Conservation (phyloP, 2,329 filamentous ascomycete species). For the Arthroderma sp. region DNA sequence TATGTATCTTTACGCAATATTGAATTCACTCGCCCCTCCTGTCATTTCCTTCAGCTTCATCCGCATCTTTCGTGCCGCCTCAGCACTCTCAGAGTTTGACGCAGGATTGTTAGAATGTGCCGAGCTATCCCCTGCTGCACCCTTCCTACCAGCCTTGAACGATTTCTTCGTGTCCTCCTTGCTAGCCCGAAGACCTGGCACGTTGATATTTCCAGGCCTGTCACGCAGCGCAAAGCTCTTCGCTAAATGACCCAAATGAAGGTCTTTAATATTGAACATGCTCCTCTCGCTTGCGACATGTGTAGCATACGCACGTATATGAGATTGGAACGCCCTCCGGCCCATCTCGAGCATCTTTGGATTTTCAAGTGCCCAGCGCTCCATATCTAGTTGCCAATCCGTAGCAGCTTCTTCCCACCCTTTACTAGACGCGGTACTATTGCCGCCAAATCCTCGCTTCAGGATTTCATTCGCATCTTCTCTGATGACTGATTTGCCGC, state of each 20-base stretch:
- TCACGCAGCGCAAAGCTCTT: conserved; percentile 89
- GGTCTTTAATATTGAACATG: conserved; percentile 80
- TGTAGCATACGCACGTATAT: conserved; percentile 88
- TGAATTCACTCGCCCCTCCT: conserved; percentile 44
- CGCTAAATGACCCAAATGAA: conserved; percentile 85
- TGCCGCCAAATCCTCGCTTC: conserved; percentile 48
- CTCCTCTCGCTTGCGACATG: conserved; percentile 72
- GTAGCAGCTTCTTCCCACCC: conserved; percentile 56
- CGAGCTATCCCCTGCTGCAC: conserved; percentile 18
- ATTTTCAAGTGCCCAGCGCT: conserved; percentile 52
- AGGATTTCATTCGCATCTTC: conserved; percentile 54
- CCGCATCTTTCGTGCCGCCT: conserved; percentile 41
- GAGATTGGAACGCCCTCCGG: conserved; percentile 75
- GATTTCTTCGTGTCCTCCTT: conserved; percentile 35
- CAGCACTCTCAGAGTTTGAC: conserved; percentile 26
- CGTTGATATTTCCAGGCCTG: conserved; percentile 64
- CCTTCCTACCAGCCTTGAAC: conserved; percentile 32
- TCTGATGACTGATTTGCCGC: conserved; percentile 50
- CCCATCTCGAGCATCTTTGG: conserved; percentile 64
- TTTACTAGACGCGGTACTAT: conserved; percentile 26
- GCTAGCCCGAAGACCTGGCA: conserved; percentile 37
- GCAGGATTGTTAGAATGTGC: conserved; percentile 11
- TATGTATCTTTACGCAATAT: conserved; percentile 34
- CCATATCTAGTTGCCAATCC: conserved; percentile 52
- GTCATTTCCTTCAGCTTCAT: conserved; percentile 40